Conservation (phyloP, 2,329 filamentous ascomycete species). For the Colletotrichum noveboracense region DNA sequence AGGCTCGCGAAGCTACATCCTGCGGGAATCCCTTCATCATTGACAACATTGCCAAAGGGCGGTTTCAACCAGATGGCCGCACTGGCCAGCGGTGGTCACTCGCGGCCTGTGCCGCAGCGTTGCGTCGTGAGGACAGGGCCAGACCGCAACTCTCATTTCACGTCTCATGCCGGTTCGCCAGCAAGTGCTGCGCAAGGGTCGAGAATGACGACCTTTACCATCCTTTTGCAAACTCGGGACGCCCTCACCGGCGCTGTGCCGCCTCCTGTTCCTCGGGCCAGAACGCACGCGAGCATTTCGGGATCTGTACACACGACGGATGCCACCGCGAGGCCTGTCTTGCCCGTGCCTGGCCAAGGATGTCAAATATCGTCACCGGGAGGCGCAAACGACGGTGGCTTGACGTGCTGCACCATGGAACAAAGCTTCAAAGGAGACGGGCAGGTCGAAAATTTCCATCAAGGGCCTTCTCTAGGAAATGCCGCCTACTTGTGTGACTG, state of each 20-base stretch:
- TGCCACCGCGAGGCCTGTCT: background rate
- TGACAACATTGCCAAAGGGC: background rate
- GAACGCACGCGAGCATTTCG: background rate
- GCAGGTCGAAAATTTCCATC: background rate
- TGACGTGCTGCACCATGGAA: background rate
- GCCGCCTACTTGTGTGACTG: background rate
- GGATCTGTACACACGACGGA: background rate
- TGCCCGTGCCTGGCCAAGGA: background rate
- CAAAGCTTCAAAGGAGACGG: background rate
- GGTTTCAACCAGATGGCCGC: background rate
- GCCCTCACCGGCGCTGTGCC: constrained; percentile 2
- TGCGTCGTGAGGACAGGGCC: background rate
- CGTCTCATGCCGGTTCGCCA: background rate
- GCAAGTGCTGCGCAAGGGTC: background rate
- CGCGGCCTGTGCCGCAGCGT: background rate
- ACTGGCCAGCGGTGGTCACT: background rate
- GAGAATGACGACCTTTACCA: background rate
- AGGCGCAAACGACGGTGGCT: constrained; percentile 4
- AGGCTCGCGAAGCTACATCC: background rate
- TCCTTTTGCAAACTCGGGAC: background rate
- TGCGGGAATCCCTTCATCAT: background rate
- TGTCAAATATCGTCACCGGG: background rate
- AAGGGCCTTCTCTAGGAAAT: background rate
- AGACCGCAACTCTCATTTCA: background rate
- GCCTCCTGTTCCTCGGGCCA: background rate